phyloP scores from a whole-genome alignment of 148 eudicot genomes.

The Rhododendron simsii region DNA sequence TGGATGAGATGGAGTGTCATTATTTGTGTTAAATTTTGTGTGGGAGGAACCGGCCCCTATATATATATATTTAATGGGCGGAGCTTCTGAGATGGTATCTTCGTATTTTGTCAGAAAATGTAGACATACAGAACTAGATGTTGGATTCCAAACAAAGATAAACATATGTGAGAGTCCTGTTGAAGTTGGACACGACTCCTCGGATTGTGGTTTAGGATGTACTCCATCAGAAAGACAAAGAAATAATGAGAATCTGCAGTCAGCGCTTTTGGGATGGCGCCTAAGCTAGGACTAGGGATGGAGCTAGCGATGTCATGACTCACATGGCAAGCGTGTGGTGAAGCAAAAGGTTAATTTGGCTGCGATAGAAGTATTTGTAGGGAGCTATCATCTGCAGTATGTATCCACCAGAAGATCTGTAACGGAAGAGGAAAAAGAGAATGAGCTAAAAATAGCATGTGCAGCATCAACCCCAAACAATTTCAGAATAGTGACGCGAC shows the following conservation, averaged over 20 bases:
- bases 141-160: constrained; percentile 10
- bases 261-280: background rate
- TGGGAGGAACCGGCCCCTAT: too few relatives aligned
- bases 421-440: too few relatives aligned
- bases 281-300: background rate
- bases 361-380: too few relatives aligned
- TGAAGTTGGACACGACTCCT: constrained; percentile 8
- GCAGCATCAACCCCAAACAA: constrained; percentile 12
- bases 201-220: background rate
- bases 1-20: too few relatives aligned
- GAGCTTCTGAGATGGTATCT: constrained; percentile 44
- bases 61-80: background rate
- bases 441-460: too few relatives aligned
- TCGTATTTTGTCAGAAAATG: constrained; percentile 44
- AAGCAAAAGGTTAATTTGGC: background rate
- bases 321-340: constrained; percentile 7
- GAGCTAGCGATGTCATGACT: background rate
- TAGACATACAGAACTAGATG: constrained; percentile 15
- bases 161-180: constrained; percentile 13
- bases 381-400: too few relatives aligned
- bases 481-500: background rate
- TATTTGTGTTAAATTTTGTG: too few relatives aligned
- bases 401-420: too few relatives aligned
- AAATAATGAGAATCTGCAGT: constrained; percentile 8
- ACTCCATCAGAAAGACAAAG: constrained; percentile 18